Evolutionary conservation across 345 rosid genomes (phyloP), one percentile per base, ranked within the genome.

Genomic region (Diplotaxis tenuifolia): DNA sequence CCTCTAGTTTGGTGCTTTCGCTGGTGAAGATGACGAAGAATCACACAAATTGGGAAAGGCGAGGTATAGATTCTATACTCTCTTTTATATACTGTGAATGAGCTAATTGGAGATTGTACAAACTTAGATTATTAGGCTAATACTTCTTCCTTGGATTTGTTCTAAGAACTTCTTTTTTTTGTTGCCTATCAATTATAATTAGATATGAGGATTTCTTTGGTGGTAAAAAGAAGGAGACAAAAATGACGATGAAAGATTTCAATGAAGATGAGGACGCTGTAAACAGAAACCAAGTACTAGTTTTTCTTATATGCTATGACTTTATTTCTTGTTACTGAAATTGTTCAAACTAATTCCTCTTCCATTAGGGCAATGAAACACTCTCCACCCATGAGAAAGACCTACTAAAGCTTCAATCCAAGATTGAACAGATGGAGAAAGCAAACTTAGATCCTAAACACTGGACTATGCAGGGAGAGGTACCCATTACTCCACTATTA

Each of bases 391-490:
- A 90, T 76, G 97, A 95, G 80, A 92, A 81, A 67, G 87, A 90
- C 65, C 88, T 79, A 66, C 52, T 82, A 75, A 82, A 81, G 62
- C 78, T 84, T 78, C 79, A 77, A 52, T 77, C 91, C 70, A 86
- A 95, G 83, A 88, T 90, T 62, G 84, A 84, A 71, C 81, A 77
- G 79, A 86, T 95, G 98, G 98, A 92, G 85, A 86, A 83, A 82
- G 84, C 87, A 71, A 92, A 92, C 81, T 65, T 95, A 78, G 99
- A 95, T 77, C 84, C 92, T 6, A 95, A n/a, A 79, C 72, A 82
- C 62, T 95, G 99, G 99, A 95, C 97, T 65, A 88, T 95, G 99
- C 91, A 72, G 70, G 99, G 99, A 84, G 99, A 95, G 97, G 99
- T 89, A 81, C 63, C 11, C 53, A 57, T 49, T 57, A 7, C 9